Evolutionary conservation across 2,329 filamentous ascomycete genomes (phyloP).

Genomic region (Lachnellula cervina): DNA sequence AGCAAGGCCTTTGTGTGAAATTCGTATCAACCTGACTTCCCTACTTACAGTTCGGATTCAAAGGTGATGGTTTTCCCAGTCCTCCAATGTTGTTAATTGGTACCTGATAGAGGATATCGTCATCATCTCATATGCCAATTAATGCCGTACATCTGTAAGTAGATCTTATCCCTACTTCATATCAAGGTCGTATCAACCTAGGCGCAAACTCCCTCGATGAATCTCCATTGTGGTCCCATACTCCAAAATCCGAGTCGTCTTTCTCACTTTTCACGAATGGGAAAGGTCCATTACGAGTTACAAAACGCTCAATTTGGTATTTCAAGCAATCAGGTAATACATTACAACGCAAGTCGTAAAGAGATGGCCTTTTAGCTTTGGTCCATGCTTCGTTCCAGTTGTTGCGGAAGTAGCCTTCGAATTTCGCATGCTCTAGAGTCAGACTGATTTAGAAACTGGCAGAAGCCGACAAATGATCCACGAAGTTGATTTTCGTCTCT

Average conservation of each 20-base stretch:
- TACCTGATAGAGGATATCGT: too few relatives aligned
- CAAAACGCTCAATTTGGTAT: background rate
- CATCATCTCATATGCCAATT: too few relatives aligned
- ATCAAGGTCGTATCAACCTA: too few relatives aligned
- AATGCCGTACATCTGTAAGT: too few relatives aligned
- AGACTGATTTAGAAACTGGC: background rate
- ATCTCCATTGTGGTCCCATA: constrained; percentile 19
- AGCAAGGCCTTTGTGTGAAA: too few relatives aligned
- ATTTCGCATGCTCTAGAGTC: background rate
- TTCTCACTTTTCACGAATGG: background rate
- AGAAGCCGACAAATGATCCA: background rate
- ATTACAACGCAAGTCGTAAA: background rate
- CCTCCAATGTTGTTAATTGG: too few relatives aligned
- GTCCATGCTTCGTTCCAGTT: background rate
- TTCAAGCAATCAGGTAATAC: background rate
- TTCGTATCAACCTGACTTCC: too few relatives aligned
- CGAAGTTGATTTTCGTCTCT: background rate
- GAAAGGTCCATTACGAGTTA: background rate
- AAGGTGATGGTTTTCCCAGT: too few relatives aligned
- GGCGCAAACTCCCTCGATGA: constrained; percentile 27
- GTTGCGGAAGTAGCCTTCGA: background rate
- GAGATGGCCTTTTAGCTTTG: background rate
- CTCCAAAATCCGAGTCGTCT: background rate
- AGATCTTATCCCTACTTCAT: background rate
- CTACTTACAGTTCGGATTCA: too few relatives aligned